phyloP scores from a whole-genome alignment of 1,284 basidiomycete species.

The Sanghuangporus sanghuang region DNA sequence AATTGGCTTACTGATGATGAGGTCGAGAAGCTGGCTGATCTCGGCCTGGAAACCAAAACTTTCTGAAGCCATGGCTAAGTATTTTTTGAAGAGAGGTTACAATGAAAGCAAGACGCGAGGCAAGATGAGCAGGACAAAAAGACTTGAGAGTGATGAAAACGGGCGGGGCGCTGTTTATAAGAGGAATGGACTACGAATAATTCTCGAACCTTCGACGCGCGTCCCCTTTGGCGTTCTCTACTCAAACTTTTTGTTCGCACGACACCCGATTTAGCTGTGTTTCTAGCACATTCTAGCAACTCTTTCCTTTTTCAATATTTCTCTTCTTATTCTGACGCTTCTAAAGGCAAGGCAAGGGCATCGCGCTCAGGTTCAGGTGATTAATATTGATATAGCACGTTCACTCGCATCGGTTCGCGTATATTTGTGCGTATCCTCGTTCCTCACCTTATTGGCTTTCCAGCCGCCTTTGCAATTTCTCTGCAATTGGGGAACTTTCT shows the following conservation, averaged over 20 bases:
- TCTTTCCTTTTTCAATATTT: background rate
- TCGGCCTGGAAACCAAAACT: constrained; percentile 94
- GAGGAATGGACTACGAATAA: background rate
- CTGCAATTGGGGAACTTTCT: too few relatives aligned
- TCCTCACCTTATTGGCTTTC: background rate
- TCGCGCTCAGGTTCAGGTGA: constrained; percentile 1
- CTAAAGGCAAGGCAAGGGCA: too few relatives aligned
- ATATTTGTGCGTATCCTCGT: background rate
- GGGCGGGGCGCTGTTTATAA: background rate
- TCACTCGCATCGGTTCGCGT: background rate
- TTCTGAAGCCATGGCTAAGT: constrained; percentile 64
- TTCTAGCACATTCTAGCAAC: constrained; percentile 10
- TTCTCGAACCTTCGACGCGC: constrained; percentile 16
- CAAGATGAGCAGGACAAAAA: background rate
- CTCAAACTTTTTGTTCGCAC: background rate
- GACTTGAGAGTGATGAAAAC: constrained; percentile 5
- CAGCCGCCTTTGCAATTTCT: background rate
- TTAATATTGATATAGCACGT: background rate
- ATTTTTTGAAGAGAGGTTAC: constrained; percentile 13
- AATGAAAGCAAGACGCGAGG: constrained; percentile 1
- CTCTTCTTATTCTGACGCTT: too few relatives aligned
- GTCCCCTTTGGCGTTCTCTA: background rate
- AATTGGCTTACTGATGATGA: constrained; percentile 76
- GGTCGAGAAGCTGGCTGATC: constrained; percentile 90
- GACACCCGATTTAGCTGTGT: background rate